phyloP scores from a whole-genome alignment of 768 basidiomycete genomes.

The Galerina marginata region DNA sequence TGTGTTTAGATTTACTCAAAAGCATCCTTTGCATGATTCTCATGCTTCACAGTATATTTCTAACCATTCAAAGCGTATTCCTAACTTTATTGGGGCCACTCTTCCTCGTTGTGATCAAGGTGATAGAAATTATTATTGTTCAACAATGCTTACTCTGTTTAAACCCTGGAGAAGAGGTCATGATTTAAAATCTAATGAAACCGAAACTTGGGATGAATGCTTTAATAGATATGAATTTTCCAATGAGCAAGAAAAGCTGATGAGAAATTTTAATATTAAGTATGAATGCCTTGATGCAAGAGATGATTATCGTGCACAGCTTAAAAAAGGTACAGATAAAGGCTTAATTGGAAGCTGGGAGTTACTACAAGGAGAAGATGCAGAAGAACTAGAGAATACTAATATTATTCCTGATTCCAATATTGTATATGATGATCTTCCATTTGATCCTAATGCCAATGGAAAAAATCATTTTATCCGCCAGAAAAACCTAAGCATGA shows the following conservation, averaged over 20 bases:
- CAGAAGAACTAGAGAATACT: no score
- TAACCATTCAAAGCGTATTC: slow-evolving; percentile 11
- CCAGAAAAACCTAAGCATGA: no score
- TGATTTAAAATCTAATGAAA: no score
- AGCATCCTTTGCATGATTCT: slow-evolving; percentile 19
- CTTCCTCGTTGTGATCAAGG: slow-evolving; percentile 37
- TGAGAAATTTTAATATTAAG: slow-evolving; percentile 33
- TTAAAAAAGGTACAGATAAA: slow-evolving; percentile 10
- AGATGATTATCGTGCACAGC: slow-evolving; percentile 34
- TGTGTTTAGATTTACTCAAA: slow-evolving; percentile 1
- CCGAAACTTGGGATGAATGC: no score
- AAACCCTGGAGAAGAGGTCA: no score
- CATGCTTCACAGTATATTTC: background rate
- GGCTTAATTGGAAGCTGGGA: background rate
- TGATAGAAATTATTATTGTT: slow-evolving; percentile 14
- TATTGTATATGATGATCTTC: no score
- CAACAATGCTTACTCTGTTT: no score
- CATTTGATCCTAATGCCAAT: background rate
- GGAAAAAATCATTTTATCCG: background rate
- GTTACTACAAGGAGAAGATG: no score
- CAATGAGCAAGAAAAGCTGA: background rate
- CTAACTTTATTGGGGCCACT: slow-evolving; percentile 34
- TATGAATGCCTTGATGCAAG: slow-evolving; percentile 43
- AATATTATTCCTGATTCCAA: no score
- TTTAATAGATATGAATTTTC: slow-evolving; percentile 2